Evolutionary conservation across 1,284 basidiomycete genomes (phyloP).

Genomic region (Cryptococcus wingfieldii): DNA sequence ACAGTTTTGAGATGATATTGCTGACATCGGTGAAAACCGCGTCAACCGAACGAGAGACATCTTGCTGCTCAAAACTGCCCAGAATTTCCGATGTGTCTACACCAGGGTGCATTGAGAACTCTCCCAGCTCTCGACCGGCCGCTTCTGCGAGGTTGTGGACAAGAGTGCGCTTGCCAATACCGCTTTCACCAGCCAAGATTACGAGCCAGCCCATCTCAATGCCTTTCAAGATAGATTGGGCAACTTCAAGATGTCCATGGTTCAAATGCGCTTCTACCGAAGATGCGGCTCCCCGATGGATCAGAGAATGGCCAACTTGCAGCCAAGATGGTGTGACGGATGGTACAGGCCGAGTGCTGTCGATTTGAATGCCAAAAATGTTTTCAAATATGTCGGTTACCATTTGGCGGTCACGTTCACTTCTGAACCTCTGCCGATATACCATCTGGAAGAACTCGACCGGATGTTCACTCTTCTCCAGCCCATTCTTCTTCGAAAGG

Average conservation of each 20-base stretch:
- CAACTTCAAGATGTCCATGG: conserved; percentile 61
- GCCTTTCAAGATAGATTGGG: conserved; percentile 74
- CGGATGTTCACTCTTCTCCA: conserved; percentile 61
- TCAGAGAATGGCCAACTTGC: conserved; percentile 67
- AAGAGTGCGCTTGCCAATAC: conserved; percentile 75
- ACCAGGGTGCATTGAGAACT: conserved; percentile 77
- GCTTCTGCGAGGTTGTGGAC: conserved; percentile 68
- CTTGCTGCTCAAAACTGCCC: conserved; percentile 92
- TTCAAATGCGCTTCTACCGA: conserved; percentile 56
- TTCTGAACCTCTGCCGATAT: conserved; percentile 86
- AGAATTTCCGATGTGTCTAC: conserved; percentile 93
- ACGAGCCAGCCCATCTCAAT: conserved; percentile 78
- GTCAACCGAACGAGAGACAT: conserved; percentile 43
- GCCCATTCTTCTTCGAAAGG: conserved; percentile 52
- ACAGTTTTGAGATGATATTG: conserved; percentile 15
- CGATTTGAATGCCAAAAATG: conserved; percentile 54
- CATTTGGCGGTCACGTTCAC: conserved; percentile 59
- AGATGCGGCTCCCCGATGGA: conserved; percentile 50
- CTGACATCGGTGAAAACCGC: conserved; percentile 9
- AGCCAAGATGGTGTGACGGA: conserved; percentile 56
- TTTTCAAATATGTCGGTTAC: conserved; percentile 63
- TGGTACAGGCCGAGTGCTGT: conserved; percentile 52
- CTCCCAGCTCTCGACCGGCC: conserved; percentile 65
- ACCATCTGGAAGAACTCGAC: conserved; percentile 63
- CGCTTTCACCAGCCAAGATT: conserved; percentile 73